phyloP scores from a whole-genome alignment of 2,329 filamentous ascomycete species.

The Trichoderma sp. region DNA sequence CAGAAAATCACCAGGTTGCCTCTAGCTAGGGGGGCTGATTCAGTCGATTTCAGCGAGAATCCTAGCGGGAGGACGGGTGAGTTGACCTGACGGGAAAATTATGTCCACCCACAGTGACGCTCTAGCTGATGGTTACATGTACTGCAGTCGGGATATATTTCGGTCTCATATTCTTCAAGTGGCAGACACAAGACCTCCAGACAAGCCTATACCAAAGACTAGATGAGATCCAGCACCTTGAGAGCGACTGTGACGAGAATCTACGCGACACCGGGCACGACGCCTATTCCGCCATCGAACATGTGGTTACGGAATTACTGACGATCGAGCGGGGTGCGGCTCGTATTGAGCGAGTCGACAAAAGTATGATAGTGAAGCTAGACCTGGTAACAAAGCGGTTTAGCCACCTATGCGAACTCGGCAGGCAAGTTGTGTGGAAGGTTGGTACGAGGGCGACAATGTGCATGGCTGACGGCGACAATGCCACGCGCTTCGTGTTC shows the following conservation, averaged over 20 bases:
- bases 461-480: background rate
- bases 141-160: background rate
- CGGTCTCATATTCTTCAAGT: background rate
- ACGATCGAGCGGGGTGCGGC: background rate
- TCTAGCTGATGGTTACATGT: background rate
- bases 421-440: background rate
- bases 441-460: background rate
- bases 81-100: background rate
- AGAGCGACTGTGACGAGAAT: background rate
- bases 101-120: background rate
- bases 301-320: background rate
- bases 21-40: background rate
- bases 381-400: background rate
- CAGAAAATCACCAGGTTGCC: background rate
- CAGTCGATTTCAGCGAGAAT: background rate
- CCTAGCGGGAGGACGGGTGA: background rate
- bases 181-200: background rate
- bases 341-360: background rate
- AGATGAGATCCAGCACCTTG: background rate
- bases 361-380: background rate
- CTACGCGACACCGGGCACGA: background rate
- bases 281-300: background rate
- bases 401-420: background rate
- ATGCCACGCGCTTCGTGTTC: background rate
- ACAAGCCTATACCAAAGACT: background rate